Conservation (phyloP, 2,329 filamentous ascomycete genomes). For the Colletotrichum plurivorum region DNA sequence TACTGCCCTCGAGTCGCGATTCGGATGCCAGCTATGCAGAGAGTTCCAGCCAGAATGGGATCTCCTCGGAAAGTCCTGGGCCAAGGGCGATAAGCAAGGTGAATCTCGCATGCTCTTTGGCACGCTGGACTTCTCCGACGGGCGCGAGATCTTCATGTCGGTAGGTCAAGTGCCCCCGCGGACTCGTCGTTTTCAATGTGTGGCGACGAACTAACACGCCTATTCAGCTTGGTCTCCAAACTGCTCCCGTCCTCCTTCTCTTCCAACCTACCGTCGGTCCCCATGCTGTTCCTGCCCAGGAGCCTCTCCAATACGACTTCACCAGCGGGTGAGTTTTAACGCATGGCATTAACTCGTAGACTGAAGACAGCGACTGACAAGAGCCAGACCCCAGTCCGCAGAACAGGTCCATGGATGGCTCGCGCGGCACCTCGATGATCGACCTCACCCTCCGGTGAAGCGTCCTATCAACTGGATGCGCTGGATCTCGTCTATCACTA, state of each 20-base stretch:
- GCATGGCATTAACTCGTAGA: neutral
- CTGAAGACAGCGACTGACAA: constrained; percentile 21
- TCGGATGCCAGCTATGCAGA: constrained; percentile 87
- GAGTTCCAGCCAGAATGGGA: constrained; percentile 98
- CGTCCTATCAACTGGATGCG: constrained; percentile 91
- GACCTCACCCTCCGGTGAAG: constrained; percentile 82
- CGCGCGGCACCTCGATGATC: constrained; percentile 80
- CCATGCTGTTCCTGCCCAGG: constrained; percentile 77
- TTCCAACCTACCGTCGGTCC: constrained; percentile 90
- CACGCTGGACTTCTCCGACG: constrained; percentile 89
- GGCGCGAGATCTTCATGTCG: constrained; percentile 87
- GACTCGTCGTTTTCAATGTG: neutral
- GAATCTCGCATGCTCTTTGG: constrained; percentile 83
- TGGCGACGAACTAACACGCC: constrained; percentile 21
- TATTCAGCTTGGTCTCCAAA: constrained; percentile 89
- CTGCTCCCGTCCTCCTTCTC: constrained; percentile 89
- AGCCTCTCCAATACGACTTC: constrained; percentile 89
- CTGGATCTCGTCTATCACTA: constrained; percentile 76
- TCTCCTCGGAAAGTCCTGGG: constrained; percentile 87
- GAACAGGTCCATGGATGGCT: constrained; percentile 87
- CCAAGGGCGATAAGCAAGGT: constrained; percentile 82
- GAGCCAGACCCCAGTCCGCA: constrained; percentile 76
- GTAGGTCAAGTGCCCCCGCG: constrained; percentile 63
- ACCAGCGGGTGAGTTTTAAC: constrained; percentile 74
- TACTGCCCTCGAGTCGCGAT: constrained; percentile 87